Conservation (phyloP, 2,329 filamentous ascomycete species). For the Diaporthe velutina region DNA sequence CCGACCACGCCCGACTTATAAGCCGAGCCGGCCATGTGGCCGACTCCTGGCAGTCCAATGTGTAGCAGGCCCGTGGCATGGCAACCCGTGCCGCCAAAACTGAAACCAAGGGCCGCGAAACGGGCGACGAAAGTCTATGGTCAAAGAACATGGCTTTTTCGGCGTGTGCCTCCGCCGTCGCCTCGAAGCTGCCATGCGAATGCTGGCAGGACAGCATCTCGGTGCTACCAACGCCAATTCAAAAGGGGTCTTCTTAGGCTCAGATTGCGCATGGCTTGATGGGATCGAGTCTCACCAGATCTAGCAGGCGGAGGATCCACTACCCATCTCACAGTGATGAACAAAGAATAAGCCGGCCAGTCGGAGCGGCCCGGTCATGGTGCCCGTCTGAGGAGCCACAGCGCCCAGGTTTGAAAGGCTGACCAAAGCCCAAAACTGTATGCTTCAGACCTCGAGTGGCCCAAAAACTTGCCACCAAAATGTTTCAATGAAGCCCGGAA, state of each 20-base stretch:
- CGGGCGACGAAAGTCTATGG: constrained; percentile 27
- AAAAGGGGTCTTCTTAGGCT: constrained; percentile 37
- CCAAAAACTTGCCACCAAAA: constrained; percentile 2
- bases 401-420: constrained; percentile 2
- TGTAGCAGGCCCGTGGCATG: constrained; percentile 31
- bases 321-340: constrained; percentile 4
- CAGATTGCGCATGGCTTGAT: constrained; percentile 38
- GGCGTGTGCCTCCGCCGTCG: constrained; percentile 20
- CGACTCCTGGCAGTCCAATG: background rate
- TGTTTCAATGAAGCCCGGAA: constrained; percentile 22
- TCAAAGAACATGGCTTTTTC: constrained; percentile 24
- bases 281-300: constrained; percentile 39
- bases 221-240: constrained; percentile 37
- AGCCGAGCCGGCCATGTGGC: constrained; percentile 14
- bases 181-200: constrained; percentile 1
- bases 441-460: constrained; percentile 18
- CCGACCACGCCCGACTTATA: constrained; percentile 31
- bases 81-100: constrained; percentile 29
- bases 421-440: constrained; percentile 1
- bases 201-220: constrained; percentile 36
- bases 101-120: constrained; percentile 32
- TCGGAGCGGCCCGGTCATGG: constrained; percentile 32
- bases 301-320: constrained; percentile 30
- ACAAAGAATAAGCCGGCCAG: constrained; percentile 26
- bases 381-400: background rate